Evolutionary conservation across 495 filamentous ascomycete species (phyloP), one percentile per base, ranked within the genome.

Genomic region (Thermothielavioides terrestris): DNA sequence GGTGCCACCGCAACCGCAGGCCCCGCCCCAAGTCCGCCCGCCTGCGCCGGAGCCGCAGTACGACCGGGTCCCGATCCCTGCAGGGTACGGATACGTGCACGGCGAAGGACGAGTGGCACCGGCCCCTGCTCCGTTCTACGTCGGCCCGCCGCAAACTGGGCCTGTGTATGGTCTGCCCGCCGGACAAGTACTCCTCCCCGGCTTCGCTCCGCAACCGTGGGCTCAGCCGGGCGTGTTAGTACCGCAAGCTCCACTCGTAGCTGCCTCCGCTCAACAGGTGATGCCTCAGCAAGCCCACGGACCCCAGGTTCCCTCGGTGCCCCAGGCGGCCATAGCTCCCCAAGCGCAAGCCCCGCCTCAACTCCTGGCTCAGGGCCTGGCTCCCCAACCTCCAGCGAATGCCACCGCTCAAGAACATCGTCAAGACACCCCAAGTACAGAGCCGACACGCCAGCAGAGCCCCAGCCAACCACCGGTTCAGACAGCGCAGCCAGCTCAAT

Each of bases 31-130:
- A 17, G 38, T 30, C 4, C 49, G 52, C 2, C 41, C 35, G 9
- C 52, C 34, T 0, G 35, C 27, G 2, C 27, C 30, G 12, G 71
- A 75, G 36, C 71, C 63, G 1, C 61, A 68, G 23, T 76, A 76
- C 41, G 67, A 61, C 3, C 56, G 58, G 26, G 72, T 76, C 0
- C 73, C 73, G 11, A 75, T 76, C n/a, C 73, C 73, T 1, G 55
- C 53, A 5, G 66, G 67, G 21, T 76, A 76, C 50, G 54, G 63
- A 3, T 62, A 69, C 35, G 73, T 75, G 17, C 71, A 69, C 44
- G 66, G 63, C 17, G 72, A 76, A 38, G 73, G 71, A 4, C 53
- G 60, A 17, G 31, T 67, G 3, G 66, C 60, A 12, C 55, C 60
- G 9, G 66, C 68, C 3, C 67, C 60, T 17, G 62, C 65, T 14